These are phyloP conservation scores for Pezicula carpinea DNA, from an alignment of 2,329 filamentous ascomycete species.

Conservation along the genomic window DNA sequence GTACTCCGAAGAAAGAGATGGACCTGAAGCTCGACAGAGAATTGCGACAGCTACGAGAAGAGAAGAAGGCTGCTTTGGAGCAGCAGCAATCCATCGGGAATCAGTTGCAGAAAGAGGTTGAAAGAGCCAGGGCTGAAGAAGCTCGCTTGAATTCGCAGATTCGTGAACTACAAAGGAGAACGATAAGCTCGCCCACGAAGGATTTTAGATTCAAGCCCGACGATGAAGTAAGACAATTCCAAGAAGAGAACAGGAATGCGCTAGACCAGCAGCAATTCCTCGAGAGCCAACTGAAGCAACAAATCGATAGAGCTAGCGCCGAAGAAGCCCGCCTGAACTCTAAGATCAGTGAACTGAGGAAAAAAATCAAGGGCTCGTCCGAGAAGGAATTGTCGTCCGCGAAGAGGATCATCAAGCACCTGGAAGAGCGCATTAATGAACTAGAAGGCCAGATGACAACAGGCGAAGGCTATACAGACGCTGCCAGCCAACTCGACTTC, in stretches of 20 bases:
- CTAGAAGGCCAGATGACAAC: conserved; percentile 35
- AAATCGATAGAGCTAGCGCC: conserved; percentile 59
- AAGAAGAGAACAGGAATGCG: conserved; percentile 57
- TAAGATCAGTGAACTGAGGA: conserved; percentile 49
- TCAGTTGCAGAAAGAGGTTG: conserved; percentile 2
- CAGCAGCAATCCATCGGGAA: neutral
- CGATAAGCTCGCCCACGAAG: conserved; percentile 27
- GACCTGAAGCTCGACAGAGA: conserved; percentile 50
- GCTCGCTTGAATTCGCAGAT: conserved; percentile 37
- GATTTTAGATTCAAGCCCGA: conserved; percentile 46
- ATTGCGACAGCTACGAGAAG: conserved; percentile 56
- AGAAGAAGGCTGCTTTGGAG: conserved; percentile 39
- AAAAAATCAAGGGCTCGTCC: conserved; percentile 29
- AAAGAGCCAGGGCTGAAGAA: conserved; percentile 7
- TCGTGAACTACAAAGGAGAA: conserved; percentile 46
- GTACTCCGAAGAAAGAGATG: conserved; percentile 14
- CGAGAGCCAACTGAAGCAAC: conserved; percentile 59
- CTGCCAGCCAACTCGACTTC: conserved; percentile 49
- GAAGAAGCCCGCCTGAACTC: conserved; percentile 60
- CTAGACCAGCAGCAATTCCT: conserved; percentile 51
- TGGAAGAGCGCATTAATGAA: conserved; percentile 52
- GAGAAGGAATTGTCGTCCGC: conserved; percentile 41
- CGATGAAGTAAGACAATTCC: conserved; percentile 61
- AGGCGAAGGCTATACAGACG: conserved; percentile 36
- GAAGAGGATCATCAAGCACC: conserved; percentile 58